Evolutionary conservation across 345 rosid species (phyloP).

Genomic region (Stellera chamaejasme): DNA sequence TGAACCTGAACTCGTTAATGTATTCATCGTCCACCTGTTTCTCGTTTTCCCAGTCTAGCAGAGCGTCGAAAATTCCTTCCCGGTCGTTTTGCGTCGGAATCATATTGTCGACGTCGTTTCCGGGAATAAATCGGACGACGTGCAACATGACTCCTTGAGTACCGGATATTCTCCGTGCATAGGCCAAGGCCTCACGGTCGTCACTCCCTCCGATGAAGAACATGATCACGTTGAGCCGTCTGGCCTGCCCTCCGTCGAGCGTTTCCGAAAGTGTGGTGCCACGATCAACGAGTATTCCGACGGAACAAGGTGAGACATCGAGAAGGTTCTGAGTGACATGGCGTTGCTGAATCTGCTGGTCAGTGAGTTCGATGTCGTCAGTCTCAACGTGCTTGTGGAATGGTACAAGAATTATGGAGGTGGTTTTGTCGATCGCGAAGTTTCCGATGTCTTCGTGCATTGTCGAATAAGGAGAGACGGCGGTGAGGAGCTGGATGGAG

Average conservation of each 20-base stretch:
- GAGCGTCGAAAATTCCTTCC: background rate
- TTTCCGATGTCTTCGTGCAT: conserved; percentile 66
- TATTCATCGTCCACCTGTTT: conserved; percentile 26
- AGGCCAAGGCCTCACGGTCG: conserved; percentile 32
- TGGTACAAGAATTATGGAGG: conserved; percentile 45
- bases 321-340: conserved; percentile 49
- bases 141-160: conserved; percentile 12
- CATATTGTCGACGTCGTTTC: conserved; percentile 1
- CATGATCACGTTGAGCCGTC: conserved; percentile 10
- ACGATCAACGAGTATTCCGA: conserved; percentile 62
- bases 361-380: conserved; percentile 28
- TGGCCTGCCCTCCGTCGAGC: background rate
- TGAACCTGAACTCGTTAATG: conserved; percentile 30
- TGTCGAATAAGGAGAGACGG: conserved; percentile 42
- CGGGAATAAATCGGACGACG: conserved; percentile 18
- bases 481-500: conserved; percentile 36
- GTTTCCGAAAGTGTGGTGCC: conserved; percentile 19
- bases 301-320: conserved; percentile 45
- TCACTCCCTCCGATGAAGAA: conserved; percentile 27
- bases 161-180: conserved; percentile 26
- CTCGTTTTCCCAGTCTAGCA: conserved; percentile 12
- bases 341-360: conserved; percentile 32
- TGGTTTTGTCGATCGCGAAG: conserved; percentile 56
- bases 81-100: background rate
- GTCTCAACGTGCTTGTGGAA: conserved; percentile 33